phyloP scores from a whole-genome alignment of 768 basidiomycete genomes.

The Nidula microcarpa region DNA sequence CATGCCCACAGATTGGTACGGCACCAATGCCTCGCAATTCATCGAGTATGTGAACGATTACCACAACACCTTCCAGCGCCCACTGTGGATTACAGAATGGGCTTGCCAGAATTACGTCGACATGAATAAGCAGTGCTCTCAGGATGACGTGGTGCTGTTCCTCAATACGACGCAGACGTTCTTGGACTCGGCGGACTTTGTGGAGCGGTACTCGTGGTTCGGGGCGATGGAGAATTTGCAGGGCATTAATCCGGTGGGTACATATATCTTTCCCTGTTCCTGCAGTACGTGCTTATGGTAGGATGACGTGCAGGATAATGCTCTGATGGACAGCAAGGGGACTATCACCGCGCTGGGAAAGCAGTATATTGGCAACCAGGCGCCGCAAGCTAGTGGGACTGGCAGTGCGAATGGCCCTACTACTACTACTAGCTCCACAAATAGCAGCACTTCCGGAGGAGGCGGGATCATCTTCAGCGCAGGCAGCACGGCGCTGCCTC shows the following conservation, averaged over 20 bases:
- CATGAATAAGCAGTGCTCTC: conserved; percentile 37
- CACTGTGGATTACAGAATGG: conserved; percentile 64
- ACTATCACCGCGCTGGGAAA: not conserved
- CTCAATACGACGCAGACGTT: conserved; percentile 49
- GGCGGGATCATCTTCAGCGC: not conserved
- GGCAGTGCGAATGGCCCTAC: not conserved
- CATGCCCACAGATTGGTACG: no score
- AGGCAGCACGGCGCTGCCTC: no score
- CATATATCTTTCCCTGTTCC: not conserved
- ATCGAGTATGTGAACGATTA: conserved; percentile 45
- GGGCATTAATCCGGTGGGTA: conserved; percentile 43
- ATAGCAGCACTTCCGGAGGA: not conserved
- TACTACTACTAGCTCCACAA: not conserved
- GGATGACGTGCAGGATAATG: not conserved
- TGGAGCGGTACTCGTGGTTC: conserved; percentile 63
- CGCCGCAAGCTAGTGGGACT: not conserved
- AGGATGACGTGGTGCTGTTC: conserved; percentile 39
- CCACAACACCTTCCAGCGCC: conserved; percentile 45
- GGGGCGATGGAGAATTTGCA: conserved; percentile 50
- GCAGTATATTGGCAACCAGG: not conserved
- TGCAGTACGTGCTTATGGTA: not conserved
- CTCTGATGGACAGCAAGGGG: not conserved
- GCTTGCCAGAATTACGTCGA: conserved; percentile 51
- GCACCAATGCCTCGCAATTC: conserved; percentile 32
- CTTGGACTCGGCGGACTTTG: conserved; percentile 49